These are phyloP conservation scores for Pyrus hybrid DNA, from an alignment of 331 rosid genomes.

Conservation along the genomic window DNA sequence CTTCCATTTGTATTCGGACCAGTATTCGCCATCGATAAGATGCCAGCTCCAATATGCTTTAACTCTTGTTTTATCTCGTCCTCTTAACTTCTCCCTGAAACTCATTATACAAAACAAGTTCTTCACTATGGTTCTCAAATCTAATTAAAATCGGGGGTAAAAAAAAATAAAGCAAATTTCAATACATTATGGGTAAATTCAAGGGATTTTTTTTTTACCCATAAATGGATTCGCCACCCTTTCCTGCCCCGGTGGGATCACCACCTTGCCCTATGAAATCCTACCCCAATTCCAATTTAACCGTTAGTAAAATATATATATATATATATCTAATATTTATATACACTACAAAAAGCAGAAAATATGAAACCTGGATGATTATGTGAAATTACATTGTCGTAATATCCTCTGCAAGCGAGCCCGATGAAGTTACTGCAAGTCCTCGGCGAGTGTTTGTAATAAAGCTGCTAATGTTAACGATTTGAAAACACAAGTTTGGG, in stretches of 20 bases:
- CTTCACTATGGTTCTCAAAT: background rate
- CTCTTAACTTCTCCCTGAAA: constrained; percentile 67
- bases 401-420: constrained; percentile 86
- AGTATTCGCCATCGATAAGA: constrained; percentile 96
- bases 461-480: constrained; percentile 36
- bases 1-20: constrained; percentile 96
- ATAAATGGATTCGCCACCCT: constrained; percentile 96
- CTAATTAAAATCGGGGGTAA: background rate
- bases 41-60: constrained; percentile 99
- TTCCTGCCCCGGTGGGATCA: constrained; percentile 98
- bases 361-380: constrained; percentile 68
- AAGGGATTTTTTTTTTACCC: constrained; percentile 40
- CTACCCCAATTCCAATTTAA: constrained; percentile 27
- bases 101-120: background rate
- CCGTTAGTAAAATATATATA: background rate
- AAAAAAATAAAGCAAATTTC: background rate
- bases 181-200: background rate
- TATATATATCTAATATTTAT: no score
- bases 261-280: constrained; percentile 98
- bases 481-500: background rate
- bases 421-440: constrained; percentile 94
- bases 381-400: constrained; percentile 90
- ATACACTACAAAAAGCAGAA: no score
- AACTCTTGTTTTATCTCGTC: constrained; percentile 84
- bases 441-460: constrained; percentile 89